Evolutionary conservation across 148 eudicot genomes (phyloP).

Genomic region (Talinum fruticosum): DNA sequence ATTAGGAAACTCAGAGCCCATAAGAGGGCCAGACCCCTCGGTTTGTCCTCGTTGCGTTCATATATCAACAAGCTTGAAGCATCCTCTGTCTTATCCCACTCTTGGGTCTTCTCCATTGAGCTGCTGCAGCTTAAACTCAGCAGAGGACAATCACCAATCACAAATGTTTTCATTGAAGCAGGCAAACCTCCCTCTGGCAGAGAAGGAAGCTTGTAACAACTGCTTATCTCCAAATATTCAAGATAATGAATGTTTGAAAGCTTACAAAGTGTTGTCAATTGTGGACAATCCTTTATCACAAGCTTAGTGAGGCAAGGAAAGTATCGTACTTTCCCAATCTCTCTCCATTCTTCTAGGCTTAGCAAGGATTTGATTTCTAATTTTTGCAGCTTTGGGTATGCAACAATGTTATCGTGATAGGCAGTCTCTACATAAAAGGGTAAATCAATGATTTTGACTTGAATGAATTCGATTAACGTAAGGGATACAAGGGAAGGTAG

Average conservation of each 20-base stretch:
- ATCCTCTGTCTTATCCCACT: not conserved
- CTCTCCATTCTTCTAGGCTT: conserved; percentile 9
- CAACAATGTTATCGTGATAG: not conserved
- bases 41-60: too few relatives aligned
- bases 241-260: not conserved
- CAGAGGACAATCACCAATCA: conserved; percentile 1
- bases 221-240: not conserved
- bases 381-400: conserved; percentile 7
- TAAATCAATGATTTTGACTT: not conserved
- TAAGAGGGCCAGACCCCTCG: too few relatives aligned
- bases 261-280: not conserved
- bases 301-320: conserved; percentile 2
- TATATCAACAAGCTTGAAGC: not conserved
- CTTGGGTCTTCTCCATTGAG: not conserved
- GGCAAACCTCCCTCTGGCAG: not conserved
- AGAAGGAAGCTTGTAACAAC: not conserved
- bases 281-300: not conserved
- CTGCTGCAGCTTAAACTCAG: not conserved
- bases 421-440: not conserved
- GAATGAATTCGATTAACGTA: not conserved
- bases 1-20: too few relatives aligned
- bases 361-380: not conserved
- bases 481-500: not conserved
- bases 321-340: not conserved
- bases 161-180: not conserved